Evolutionary conservation across 1,139 yeast genomes (phyloP), one percentile per base, ranked within the genome.

Genomic region (Pneumocystis murina): DNA sequence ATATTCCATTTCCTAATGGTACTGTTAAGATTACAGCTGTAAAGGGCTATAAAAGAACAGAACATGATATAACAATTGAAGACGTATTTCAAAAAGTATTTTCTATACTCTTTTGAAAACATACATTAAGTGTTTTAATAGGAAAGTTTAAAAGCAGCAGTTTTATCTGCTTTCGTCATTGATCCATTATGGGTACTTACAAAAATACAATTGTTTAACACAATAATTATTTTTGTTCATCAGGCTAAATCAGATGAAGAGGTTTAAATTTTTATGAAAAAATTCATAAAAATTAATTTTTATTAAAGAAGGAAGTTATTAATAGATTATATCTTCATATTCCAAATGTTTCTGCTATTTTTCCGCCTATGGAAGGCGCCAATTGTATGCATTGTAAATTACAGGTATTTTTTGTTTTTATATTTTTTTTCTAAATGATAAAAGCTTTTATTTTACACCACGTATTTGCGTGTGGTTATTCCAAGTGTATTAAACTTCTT

Each of bases 311-410:
- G 28, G 33, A 48, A 12, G 55, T 33, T 14, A 48, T 48, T 24
- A 48, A 48, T 48, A 30, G 10, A 12, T 12, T 48, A 14, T 48
- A 48, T 48, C 55, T 48, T 48, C 28, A 30, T 20, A 10, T 58
- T 38, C 60, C 60, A 12, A 58, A 58, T 38, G 60, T 58, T 38
- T 58, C 60, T 58, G 60, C 30, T 58, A 40, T 58, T 38, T 58
- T 58, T 12, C 60, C 60, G 4, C 14, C 60, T 40, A 58, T 58
- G 60, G 39, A 40, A 24, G 43, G 43, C 10, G 60, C 60, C 10
- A 58, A 40, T 38, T 67, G 67, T 61, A 69, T 69, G 71, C 71
- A 69, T 62, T 69, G 71, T 5, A 69, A 69, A 64, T 43, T 33
- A 40, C 39, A 40, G 36, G 38, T 40, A 30, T n/a, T 30, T 36